Conservation (phyloP, 768 basidiomycete species). For the Russula compacta region DNA sequence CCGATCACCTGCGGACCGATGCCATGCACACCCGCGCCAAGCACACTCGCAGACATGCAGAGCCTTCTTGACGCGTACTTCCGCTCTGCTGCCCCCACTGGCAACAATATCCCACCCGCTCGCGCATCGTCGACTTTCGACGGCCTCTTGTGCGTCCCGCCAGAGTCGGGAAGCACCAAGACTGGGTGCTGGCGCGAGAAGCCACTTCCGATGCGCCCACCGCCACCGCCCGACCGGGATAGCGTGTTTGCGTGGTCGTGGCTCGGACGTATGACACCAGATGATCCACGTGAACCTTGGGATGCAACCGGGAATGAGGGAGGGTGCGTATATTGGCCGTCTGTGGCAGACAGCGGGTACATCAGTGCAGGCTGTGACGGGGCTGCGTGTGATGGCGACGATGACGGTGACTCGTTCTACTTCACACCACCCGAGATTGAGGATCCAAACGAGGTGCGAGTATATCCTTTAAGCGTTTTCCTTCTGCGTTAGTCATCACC, state of each 20-base stretch:
- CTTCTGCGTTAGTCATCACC: not conserved
- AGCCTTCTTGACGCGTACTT: conserved; percentile 19
- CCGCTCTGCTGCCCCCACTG: conserved; percentile 1
- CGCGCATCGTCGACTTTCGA: conserved; percentile 20
- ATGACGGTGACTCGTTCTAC: conserved; percentile 10
- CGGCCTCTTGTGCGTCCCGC: conserved; percentile 1
- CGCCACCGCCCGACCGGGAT: conserved; percentile 15
- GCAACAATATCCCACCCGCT: not conserved
- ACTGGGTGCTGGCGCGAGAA: conserved; percentile 3
- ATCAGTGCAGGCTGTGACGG: conserved; percentile 6
- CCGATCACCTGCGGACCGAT: conserved; percentile 23
- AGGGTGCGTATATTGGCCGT: conserved; percentile 2
- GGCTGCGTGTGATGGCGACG: not conserved
- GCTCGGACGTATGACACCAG: conserved; percentile 12
- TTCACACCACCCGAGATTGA: conserved; percentile 7
- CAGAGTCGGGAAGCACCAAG: not conserved
- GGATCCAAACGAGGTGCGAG: conserved; percentile 17
- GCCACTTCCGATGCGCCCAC: conserved; percentile 11
- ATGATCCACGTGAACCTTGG: conserved; percentile 10
- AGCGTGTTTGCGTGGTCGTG: conserved; percentile 20
- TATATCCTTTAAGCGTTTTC: not conserved
- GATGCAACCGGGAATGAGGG: not conserved
- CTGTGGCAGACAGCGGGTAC: conserved; percentile 1
- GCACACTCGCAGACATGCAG: conserved; percentile 20
- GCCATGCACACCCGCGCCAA: conserved; percentile 16